phyloP scores from a whole-genome alignment of 2,329 filamentous ascomycete genomes.

The Fusarium papillatum region DNA sequence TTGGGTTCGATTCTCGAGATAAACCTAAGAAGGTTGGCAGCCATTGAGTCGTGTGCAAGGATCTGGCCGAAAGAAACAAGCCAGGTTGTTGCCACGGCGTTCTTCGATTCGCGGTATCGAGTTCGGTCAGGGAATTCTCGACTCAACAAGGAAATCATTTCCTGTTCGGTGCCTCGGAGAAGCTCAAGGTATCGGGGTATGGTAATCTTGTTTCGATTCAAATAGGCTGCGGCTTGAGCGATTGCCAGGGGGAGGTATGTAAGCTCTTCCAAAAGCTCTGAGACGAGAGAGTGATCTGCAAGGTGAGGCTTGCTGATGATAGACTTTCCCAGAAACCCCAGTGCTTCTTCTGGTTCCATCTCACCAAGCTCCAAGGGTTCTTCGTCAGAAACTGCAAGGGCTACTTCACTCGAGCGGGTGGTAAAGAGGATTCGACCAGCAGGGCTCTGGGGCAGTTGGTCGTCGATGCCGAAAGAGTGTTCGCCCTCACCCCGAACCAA shows the following conservation, averaged over 20 bases:
- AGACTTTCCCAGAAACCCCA: not conserved
- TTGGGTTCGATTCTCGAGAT: constrained; percentile 5
- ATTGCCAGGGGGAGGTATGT: not conserved
- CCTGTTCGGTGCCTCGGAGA: constrained; percentile 37
- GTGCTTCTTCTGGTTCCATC: not conserved
- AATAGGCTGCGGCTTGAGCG: not conserved
- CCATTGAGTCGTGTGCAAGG: not conserved
- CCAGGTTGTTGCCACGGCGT: constrained; percentile 50
- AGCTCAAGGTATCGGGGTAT: constrained; percentile 42
- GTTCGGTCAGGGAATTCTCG: constrained; percentile 46
- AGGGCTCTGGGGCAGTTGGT: not conserved
- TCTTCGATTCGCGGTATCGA: constrained; percentile 42
- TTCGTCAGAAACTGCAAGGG: not conserved
- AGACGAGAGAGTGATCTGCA: not conserved
- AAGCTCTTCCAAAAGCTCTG: not conserved
- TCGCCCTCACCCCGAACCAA: not conserved
- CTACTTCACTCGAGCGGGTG: not conserved
- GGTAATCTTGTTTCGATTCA: not conserved
- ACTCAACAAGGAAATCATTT: constrained; percentile 43
- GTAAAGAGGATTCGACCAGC: not conserved
- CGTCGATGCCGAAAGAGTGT: not conserved
- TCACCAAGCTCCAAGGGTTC: not conserved
- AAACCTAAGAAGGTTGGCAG: not conserved
- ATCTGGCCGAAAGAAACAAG: constrained; percentile 51
- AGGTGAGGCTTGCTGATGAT: not conserved